Percentiles rank a stretch among this genome's conserved stretches.
Conservation (phyloP, 305 asterid species). For the Solanum hybrid region DNA sequence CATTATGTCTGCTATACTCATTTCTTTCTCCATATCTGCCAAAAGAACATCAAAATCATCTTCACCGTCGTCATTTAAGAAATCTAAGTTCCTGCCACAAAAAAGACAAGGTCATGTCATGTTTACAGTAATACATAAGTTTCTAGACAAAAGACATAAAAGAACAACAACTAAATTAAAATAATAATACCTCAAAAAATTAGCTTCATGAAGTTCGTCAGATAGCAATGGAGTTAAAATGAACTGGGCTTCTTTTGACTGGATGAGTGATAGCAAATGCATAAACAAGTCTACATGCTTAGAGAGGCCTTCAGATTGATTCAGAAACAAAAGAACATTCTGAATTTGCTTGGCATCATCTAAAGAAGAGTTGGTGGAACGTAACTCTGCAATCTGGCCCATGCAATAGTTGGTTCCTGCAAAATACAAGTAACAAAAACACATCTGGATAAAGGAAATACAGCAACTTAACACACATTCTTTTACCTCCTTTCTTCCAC, state of each 20-base stretch:
- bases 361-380: conserved; percentile 38
- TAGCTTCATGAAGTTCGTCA: conserved; percentile 53
- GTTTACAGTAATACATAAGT: not conserved
- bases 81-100: conserved; percentile 49
- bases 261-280: conserved; percentile 73
- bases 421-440: conserved; percentile 14
- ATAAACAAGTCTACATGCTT: conserved; percentile 80
- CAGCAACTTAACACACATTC: not conserved
- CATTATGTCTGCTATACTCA: conserved; percentile 84
- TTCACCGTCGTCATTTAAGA: conserved; percentile 41
- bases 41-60: conserved; percentile 84
- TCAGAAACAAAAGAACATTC: conserved; percentile 59
- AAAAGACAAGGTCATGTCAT: conserved; percentile 5
- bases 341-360: conserved; percentile 65
- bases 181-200: conserved; percentile 51
- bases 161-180: not conserved
- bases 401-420: conserved; percentile 87
- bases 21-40: conserved; percentile 93
- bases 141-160: not conserved
- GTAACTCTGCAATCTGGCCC: conserved; percentile 63
- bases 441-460: not conserved
- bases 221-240: conserved; percentile 65
- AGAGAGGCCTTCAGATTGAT: conserved; percentile 80
- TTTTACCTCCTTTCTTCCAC: not conserved
- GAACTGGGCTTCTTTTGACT: conserved; percentile 53